Evolutionary conservation across 345 rosid species (phyloP), one percentile per base, ranked within the genome.

Genomic region (Heritiera littoralis): DNA sequence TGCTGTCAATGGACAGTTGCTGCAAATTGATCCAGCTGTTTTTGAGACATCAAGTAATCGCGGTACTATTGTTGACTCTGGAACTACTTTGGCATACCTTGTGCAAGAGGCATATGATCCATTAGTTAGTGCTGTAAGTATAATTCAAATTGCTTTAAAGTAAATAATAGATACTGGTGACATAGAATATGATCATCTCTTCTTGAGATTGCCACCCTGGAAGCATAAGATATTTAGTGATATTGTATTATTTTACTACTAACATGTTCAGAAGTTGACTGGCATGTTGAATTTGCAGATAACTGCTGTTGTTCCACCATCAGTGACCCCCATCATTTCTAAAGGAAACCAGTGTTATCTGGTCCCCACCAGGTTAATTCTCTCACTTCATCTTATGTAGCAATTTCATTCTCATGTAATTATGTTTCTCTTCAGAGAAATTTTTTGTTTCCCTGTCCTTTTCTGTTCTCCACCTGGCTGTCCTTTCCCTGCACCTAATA

Each of bases 21-120:
- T 97, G 65, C 83, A 89, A 58, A 91, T 97, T 60, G 87, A 90
- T 81, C 88, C 90, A 52, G 81, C 90, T 18, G 93, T 85, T 56
- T 94, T 97, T 80, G 83, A 83, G 75, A 85, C 97, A 77, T 86
- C 96, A 54, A 89, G 80, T 82, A 90, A 82, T 80, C 90, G 89
- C 61, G 99, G 97, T 61, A 97, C 99, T 48, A 97, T 97, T 79
- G 81, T 97, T 77, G 99, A 97, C 86, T 89, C 98, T 0, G 99
- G 99, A 84, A 97, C 99, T 84, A 97, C 99, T 81, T 89, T 97
- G 87, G 92, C 98, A 10, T 97, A 97, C 81, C 89, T 97, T 54
- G 93, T 94, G 73, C 92, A 90, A 85, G 94, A 89, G 76, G 98
- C 95, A 78, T 93, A 88, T 78, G 88, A 89, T 80, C 94, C 94